A percentile compares a stretch with the other conserved stretches of the same genome.
phyloP scores from a whole-genome alignment of 441 rosid species.

The Adansonia rubrostipa region DNA sequence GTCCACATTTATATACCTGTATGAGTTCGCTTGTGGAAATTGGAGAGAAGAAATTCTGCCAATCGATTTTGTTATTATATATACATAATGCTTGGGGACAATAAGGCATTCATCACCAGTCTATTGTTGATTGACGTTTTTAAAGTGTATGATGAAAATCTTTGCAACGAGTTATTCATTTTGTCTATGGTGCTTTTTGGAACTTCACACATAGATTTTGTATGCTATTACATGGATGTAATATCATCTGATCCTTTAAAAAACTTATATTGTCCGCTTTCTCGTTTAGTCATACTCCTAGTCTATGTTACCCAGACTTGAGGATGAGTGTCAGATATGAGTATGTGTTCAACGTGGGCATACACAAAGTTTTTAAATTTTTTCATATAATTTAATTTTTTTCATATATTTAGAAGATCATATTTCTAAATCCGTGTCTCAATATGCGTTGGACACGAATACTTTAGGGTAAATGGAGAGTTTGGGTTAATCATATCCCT shows the following conservation, averaged over 20 bases:
- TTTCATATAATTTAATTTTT: too few species aligned
- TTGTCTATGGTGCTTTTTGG: background rate
- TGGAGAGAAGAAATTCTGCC: background rate
- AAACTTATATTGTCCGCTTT: background rate
- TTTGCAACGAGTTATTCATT: background rate
- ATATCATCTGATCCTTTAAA: background rate
- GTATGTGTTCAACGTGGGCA: background rate
- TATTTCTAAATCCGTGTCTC: background rate
- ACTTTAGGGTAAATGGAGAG: background rate
- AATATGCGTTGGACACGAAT: background rate
- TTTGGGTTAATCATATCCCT: background rate
- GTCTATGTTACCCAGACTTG: background rate
- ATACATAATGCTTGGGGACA: background rate
- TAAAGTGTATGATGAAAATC: background rate
- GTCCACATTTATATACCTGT: background rate
- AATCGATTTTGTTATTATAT: background rate
- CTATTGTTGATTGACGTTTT: background rate
- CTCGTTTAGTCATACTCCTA: background rate
- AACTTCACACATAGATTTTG: conserved; percentile 1
- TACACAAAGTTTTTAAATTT: too few species aligned
- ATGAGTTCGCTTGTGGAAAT: background rate
- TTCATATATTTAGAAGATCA: background rate
- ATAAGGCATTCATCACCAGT: background rate
- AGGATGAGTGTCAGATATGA: background rate
- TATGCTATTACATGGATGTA: background rate